Base-by-base conservation (phyloP, 257 asterid species). In the Solanum lycopersicoides region DNA sequence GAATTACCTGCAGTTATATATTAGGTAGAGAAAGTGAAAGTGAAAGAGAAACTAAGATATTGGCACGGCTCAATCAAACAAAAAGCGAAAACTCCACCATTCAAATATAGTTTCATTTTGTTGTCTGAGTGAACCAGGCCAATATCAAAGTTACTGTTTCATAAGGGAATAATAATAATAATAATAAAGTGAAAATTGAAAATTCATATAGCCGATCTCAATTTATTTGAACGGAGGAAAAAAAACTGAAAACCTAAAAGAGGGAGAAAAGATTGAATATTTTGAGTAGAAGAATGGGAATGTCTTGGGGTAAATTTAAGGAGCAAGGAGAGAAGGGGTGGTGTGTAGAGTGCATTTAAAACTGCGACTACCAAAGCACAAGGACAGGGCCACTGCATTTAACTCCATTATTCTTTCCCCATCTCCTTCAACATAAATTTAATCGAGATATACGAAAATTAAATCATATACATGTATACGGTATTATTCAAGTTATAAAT, bases 11-110 rank as follows among this genome's bases (percentile, higher is more conserved):
- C 32, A 66, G 1, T 16, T 47, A 77, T 7, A 25, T n/a, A n/a
- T 77, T 44, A 42, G 0, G 83, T 21, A 44, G 66, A 9, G 25
- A 79, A 53, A 53, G 23, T 56, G 65, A 18, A 18, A 50, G 30
- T 30, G 85, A 80, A 80, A 80, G 7, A 80, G 85, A 80, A 89
- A 88, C 90, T 87, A 30, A 69, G 91, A 92, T 91, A 92, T 91
- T 92, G 94, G 91, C 92, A 86, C 93, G 94, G 94, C 94, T 92
- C 94, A 92, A 92, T 92, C 94, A 91, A 79, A 88, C 39, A 3
- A 35, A 45, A 91, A 77, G 85, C 39, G 1, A 35, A 45, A 76
- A 76, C 60, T 76, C 41, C 39, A 25, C 41, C 84, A 79, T 45
- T 44, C 21, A 75, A 79, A 77, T 65, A 80, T 30, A 80, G 68